Conservation (phyloP, 2,329 filamentous ascomycete genomes). For the Sporothrix sp. region DNA sequence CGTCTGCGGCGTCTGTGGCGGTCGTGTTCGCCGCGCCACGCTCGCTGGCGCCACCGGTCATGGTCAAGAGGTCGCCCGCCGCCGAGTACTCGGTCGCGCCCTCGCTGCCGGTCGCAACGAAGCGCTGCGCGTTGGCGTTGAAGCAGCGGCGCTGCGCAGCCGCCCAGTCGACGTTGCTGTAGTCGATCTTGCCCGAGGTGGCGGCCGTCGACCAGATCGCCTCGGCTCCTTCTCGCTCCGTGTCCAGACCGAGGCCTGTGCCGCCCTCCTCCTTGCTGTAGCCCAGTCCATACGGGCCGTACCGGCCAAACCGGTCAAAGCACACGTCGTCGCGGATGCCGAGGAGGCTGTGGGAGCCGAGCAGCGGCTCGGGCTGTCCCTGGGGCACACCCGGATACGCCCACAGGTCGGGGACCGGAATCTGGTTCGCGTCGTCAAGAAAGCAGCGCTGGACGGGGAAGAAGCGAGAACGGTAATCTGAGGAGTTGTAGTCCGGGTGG, state of each 20-base stretch:
- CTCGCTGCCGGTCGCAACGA: conserved; percentile 21
- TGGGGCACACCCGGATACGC: conserved; percentile 44
- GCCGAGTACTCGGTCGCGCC: conserved; percentile 4
- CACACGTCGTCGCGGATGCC: conserved; percentile 70
- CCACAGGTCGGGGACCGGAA: conserved; percentile 52
- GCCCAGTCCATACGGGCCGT: conserved; percentile 79
- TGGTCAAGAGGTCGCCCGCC: conserved; percentile 2
- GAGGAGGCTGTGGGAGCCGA: conserved; percentile 67
- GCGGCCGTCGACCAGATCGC: conserved; percentile 37
- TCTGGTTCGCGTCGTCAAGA: conserved; percentile 48
- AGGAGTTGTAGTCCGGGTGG: conserved; percentile 54
- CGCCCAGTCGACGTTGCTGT: conserved; percentile 45
- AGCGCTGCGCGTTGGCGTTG: conserved; percentile 54
- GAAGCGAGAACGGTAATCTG: conserved; percentile 44
- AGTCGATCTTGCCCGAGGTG: conserved; percentile 46
- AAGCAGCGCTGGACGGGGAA: conserved; percentile 51
- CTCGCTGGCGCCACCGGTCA: too few species aligned
- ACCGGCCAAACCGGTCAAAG: conserved; percentile 76
- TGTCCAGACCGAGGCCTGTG: conserved; percentile 58
- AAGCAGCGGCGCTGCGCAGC: conserved; percentile 44
- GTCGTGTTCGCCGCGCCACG: conserved; percentile 11
- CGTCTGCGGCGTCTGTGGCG: conserved; percentile 13
- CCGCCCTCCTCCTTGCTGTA: conserved; percentile 67
- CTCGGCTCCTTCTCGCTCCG: conserved; percentile 58
- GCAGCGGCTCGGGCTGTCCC: conserved; percentile 65